Base-by-base conservation (phyloP, 2,329 filamentous ascomycete species). In the Rhynchosporium graminicola region DNA sequence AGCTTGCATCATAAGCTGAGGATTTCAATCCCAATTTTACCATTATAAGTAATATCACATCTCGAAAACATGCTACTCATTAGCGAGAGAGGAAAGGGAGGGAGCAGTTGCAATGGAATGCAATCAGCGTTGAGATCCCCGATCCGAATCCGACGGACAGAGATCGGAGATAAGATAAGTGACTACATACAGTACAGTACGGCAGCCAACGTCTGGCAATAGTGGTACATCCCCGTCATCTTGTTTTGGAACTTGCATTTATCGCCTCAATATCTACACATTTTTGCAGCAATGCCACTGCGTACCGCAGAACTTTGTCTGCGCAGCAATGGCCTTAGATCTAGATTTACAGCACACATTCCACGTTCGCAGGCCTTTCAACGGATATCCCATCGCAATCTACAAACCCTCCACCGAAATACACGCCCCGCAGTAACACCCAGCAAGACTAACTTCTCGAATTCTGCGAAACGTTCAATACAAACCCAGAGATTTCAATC, bases 401-500 rank as follows among this genome's bases (percentile, higher is more conserved):
- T 54, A 29, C 56, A 56, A 15, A 47, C 57, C 7, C 29, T 63
- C 56, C 57, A 15, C 9, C 52, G 60, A 45, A 36, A 51, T 54
- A 31, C 57, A 62, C 67, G 62, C 51, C 28, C 65, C 64, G 61
- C 66, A 36, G 52, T 52, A 61, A 48, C 56, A 28, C 29, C n/a
- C 13, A 43, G 40, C 20, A 62, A 47, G 50, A 54, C 48, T 40
- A 56, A 42, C 61, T 47, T 65, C 42, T 15, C 63, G 15, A 65
- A 51, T 42, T 8, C 60, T 42, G 29, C 52, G 51, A 52, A 57
- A 36, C 70, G 71, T 46, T 68, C 68, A 47, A 62, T 73, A 58
- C 76, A 73, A 42, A 69, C 62, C 26, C 79, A 80, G 57, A 67
- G 68, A 63, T 91, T 87, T 73, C 80, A 87, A 66, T 84, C 87